Base-by-base conservation (phyloP, 176 grass and related monocot genomes). In the Eremochloa ophiuroides region DNA sequence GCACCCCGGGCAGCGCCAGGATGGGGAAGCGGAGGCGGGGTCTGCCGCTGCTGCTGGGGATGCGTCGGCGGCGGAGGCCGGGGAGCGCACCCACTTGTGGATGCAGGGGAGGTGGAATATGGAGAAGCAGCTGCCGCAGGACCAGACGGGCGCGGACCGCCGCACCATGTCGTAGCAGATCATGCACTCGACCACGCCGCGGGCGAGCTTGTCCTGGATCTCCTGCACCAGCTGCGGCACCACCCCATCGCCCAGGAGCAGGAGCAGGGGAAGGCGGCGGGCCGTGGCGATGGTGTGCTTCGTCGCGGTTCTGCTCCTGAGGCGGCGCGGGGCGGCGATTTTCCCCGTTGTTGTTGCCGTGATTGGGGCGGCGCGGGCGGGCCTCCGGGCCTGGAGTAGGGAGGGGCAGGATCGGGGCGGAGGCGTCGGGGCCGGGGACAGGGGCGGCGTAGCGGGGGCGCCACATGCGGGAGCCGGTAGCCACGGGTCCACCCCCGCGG, bases 151-250 rank as follows among this genome's bases (percentile, higher is more conserved):
- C 1, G 95, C 95, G 7, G 95, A 89, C 4, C 95, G 66, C 28
- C 90, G 88, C 70, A 98, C 95, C 92, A 95, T 93, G 79, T 98
- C 95, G 83, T 98, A 98, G 90, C 95, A 98, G 82, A 98, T 98
- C 95, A 98, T 98, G 86, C 95, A 98, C 85, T 98, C 95, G 55
- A 98, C 95, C 13, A 72, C 75, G 11, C 95, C 92, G 4, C 85
- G 84, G 33, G 90, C 55, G 16, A 98, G 86, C 86, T 95, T 98
- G 53, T 93, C 92, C 67, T 93, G 88, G 86, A 98, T 98, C 86
- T 98, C 95, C 84, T 98, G 92, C 55, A 95, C 92, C 84, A 98
- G 86, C 90, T 93, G 95, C 50, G 95, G 95, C 77, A 95, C 56
- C 17, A 83, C 14, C 34, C 70, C 69, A n/a, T 41, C 74, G 4